These are phyloP conservation scores for Auricularia sp. DNA, from an alignment of 768 basidiomycete genomes.

Conservation along the genomic window DNA sequence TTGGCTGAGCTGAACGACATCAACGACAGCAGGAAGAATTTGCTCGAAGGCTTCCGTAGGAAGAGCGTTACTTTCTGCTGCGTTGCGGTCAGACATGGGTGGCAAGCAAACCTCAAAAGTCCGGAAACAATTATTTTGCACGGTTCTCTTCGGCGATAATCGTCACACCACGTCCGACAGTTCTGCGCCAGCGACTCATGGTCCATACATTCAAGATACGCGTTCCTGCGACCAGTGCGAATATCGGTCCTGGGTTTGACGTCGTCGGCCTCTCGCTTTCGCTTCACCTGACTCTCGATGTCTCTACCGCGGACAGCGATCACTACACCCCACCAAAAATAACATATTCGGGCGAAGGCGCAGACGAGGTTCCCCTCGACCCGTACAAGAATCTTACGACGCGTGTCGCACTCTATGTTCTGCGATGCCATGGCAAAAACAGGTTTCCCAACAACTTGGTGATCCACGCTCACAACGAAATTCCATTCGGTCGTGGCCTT, in stretches of 20 bases:
- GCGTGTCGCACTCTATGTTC: constrained; percentile 92
- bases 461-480: constrained; percentile 81
- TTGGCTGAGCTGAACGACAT: not conserved
- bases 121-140: no score
- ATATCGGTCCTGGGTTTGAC: constrained; percentile 98
- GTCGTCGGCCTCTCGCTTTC: constrained; percentile 97
- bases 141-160: no score
- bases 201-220: constrained; percentile 45
- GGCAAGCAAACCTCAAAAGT: not conserved
- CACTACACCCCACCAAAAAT: constrained; percentile 44
- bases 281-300: constrained; percentile 66
- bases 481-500: constrained; percentile 94
- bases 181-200: not conserved
- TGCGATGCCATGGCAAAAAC: constrained; percentile 74
- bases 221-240: constrained; percentile 95
- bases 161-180: no score
- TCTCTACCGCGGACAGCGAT: constrained; percentile 27
- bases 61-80: not conserved
- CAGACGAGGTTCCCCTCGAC: constrained; percentile 82
- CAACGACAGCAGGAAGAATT: not conserved
- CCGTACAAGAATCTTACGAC: constrained; percentile 96
- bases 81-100: not conserved
- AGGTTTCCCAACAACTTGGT: constrained; percentile 66
- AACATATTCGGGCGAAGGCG: constrained; percentile 80
- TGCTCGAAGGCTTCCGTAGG: not conserved